Conservation (phyloP, 805 yeast genomes). For the Starmerella sirachaensis region DNA sequence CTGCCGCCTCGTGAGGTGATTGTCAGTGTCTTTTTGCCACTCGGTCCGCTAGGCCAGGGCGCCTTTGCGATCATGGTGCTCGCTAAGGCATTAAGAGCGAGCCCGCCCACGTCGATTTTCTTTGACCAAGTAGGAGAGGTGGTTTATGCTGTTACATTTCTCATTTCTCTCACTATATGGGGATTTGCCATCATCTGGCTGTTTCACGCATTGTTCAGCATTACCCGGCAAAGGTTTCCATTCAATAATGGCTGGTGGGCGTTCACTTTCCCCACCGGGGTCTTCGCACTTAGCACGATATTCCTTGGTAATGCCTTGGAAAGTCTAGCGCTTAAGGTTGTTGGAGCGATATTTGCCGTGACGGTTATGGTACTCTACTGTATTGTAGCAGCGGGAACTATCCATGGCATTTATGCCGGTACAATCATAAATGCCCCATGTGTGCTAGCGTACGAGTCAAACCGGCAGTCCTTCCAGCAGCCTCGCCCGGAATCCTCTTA, state of each 20-base stretch:
- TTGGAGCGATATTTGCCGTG: conserved; percentile 1
- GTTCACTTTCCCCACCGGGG: conserved; percentile 5
- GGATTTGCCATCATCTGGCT: conserved; percentile 6
- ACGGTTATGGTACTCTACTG: conserved; percentile 1
- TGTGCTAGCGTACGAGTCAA: conserved; percentile 2
- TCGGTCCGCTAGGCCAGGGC: conserved; percentile 5
- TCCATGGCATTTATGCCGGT: not conserved
- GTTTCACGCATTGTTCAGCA: not conserved
- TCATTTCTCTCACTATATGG: not conserved
- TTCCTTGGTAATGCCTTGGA: not conserved
- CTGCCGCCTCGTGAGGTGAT: conserved; percentile 5
- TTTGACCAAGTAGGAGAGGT: conserved; percentile 1
- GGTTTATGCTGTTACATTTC: not conserved
- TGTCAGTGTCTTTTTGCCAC: conserved; percentile 2
- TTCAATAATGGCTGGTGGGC: conserved; percentile 8
- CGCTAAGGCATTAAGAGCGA: not conserved
- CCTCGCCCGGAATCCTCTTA: too few species aligned
- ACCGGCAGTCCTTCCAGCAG: too few species aligned
- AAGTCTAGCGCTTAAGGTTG: not conserved
- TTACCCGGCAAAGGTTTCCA: conserved; percentile 1
- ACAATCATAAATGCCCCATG: conserved; percentile 1
- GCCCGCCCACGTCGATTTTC: not conserved
- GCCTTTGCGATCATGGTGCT: conserved; percentile 2
- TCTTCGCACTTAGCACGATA: not conserved
- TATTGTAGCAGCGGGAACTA: not conserved